Base-by-base conservation (phyloP, 345 rosid species). In the Euphorbia tirucalli region DNA sequence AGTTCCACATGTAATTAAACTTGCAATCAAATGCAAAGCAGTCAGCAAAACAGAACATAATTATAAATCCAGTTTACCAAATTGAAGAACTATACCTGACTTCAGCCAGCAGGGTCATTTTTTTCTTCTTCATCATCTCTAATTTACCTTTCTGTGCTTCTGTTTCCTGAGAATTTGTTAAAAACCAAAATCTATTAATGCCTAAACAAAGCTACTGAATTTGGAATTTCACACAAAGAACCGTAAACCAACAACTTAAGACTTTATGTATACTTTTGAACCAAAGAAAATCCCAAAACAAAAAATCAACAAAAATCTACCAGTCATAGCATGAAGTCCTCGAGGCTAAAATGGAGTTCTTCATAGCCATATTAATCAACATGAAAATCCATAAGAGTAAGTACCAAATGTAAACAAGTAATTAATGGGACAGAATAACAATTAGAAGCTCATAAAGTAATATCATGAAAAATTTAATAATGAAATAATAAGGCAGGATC, bases 121-220 rank as follows among this genome's bases (percentile, higher is more conserved):
- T 81, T 48, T 72, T 85, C 71, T 84, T 86, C 74, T 85, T 89
- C 85, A 89, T 70, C 84, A 80, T 84, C 80, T 83, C 84, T 81
- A 90, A 58, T 66, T 84, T 82, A 81, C 66, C 83, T 77, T 64
- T 81, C 75, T 61, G 80, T n/a, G 66, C 75, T 76, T 85, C 91
- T 19, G 87, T 82, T 75, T 92, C 97, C 99, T 94, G 88, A 27
- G 50, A 68, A 75, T 54, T 24, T 54, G 41, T 18, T 19, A n/a
- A 62, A 35, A 16, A 22, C 10, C 10, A 27, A 11, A 25, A 7
- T 64, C 27, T 13, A 39, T 50, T 43, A 37, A 14, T 8, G 3
- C 31, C 24, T 52, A 54, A 54, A 25, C n/a, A 21, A 55, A 69
- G 21, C 22, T 65, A 24, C 14, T 39, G 15, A 52, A 31, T 27